These are phyloP conservation scores for Blastocystis sp. DNA, from an alignment of 352 stramenopile genomes.

Conservation along the genomic window DNA sequence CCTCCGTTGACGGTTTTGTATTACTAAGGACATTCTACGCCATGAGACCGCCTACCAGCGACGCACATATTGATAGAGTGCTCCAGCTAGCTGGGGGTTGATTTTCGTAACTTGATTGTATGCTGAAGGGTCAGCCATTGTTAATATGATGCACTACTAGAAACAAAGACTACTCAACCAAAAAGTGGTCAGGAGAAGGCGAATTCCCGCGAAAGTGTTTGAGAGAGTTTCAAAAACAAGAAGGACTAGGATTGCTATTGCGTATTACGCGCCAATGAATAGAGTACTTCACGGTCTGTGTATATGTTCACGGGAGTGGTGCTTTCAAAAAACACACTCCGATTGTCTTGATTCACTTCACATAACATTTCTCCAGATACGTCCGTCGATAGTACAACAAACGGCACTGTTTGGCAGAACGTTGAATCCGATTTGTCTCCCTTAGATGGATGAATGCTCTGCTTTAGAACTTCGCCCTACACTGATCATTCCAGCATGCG, in stretches of 20 bases:
- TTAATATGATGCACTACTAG: background rate
- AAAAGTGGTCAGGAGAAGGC: too few relatives aligned
- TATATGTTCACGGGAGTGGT: background rate
- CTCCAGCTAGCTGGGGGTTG: slow-evolving; percentile 36
- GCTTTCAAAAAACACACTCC: background rate
- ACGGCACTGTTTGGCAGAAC: background rate
- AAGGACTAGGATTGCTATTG: background rate
- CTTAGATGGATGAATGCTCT: background rate
- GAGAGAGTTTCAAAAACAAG: too few relatives aligned
- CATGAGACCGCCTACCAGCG: background rate
- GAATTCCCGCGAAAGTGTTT: too few relatives aligned
- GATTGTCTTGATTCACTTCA: background rate
- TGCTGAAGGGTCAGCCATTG: slow-evolving; percentile 46
- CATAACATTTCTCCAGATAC: background rate
- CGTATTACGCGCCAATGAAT: background rate
- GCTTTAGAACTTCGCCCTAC: background rate
- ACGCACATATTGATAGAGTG: slow-evolving; percentile 41
- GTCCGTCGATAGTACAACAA: slow-evolving; percentile 2
- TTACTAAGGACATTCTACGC: slow-evolving; percentile 39
- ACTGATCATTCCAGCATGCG: background rate
- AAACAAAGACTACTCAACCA: too few relatives aligned
- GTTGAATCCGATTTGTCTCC: too few relatives aligned
- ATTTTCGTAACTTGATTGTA: slow-evolving; percentile 47
- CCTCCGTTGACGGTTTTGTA: background rate
- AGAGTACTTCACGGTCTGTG: background rate